Evolutionary conservation across 768 basidiomycete species (phyloP).

Genomic region (Podaxis sp.): DNA sequence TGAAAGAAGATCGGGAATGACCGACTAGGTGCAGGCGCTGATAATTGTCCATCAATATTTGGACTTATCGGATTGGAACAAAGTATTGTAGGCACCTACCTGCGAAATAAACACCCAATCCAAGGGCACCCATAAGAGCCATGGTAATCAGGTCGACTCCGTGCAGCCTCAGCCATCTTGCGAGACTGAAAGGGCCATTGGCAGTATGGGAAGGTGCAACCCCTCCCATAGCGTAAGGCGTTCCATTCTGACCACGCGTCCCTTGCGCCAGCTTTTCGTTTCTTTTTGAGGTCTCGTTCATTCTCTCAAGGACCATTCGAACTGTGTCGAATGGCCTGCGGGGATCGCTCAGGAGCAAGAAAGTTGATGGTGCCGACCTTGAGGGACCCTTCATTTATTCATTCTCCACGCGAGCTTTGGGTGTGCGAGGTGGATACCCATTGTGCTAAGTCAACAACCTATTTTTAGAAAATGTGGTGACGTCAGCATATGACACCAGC

Average conservation of each 20-base stretch:
- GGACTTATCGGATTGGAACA: not conserved
- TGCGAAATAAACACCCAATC: slow-evolving; percentile 54
- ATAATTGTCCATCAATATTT: slow-evolving; percentile 5
- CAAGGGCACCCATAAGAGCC: slow-evolving; percentile 55
- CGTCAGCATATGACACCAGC: not conserved
- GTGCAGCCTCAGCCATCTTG: slow-evolving; percentile 46
- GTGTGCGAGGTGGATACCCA: not conserved
- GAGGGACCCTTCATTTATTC: not conserved
- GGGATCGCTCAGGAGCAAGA: not conserved
- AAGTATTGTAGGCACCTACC: slow-evolving; percentile 24
- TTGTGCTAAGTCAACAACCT: not conserved
- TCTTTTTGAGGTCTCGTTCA: not conserved
- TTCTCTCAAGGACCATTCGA: not conserved
- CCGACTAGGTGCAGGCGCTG: slow-evolving; percentile 43
- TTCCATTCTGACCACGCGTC: not conserved
- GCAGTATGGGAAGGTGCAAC: slow-evolving; percentile 8
- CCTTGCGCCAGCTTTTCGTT: not conserved
- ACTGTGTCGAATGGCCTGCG: not conserved
- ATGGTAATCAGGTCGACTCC: slow-evolving; percentile 54
- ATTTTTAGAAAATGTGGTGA: slow-evolving; percentile 10
- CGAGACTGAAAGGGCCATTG: slow-evolving; percentile 32
- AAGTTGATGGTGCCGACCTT: not conserved
- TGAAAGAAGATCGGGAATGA: slow-evolving; percentile 45
- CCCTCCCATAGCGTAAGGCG: slow-evolving; percentile 12
- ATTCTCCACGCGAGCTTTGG: slow-evolving; percentile 5